These are phyloP conservation scores for Nidularia pulvinata DNA, from an alignment of 768 basidiomycete species.

Conservation along the genomic window DNA sequence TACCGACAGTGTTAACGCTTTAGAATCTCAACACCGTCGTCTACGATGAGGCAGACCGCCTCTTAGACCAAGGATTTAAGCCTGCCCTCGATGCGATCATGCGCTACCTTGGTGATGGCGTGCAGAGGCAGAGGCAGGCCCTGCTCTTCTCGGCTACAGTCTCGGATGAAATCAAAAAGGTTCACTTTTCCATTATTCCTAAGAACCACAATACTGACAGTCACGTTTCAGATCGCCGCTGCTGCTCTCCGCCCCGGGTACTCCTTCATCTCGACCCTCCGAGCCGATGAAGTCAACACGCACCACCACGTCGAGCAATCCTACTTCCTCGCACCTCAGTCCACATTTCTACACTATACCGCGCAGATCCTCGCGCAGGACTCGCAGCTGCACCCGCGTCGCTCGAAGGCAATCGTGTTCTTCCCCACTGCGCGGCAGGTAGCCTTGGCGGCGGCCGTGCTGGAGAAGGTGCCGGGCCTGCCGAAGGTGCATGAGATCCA, in stretches of 20 bases:
- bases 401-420: constrained; percentile 83
- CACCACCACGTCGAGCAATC: constrained; percentile 41
- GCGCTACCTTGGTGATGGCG: constrained; percentile 53
- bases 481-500: constrained; percentile 81
- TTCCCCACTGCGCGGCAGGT: constrained; percentile 85
- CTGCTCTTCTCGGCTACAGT: constrained; percentile 93
- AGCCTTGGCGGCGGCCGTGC: constrained; percentile 65
- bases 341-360: constrained; percentile 19
- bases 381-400: constrained; percentile 66
- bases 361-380: constrained; percentile 85
- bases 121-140: constrained; percentile 67
- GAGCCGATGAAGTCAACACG: constrained; percentile 63
- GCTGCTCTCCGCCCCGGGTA: constrained; percentile 72
- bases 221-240: constrained; percentile 58
- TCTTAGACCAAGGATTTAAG: constrained; percentile 92
- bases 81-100: constrained; percentile 80
- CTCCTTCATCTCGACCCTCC: constrained; percentile 82
- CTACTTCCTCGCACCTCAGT: too few species aligned
- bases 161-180: constrained; percentile 65
- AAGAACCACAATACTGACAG: constrained; percentile 72
- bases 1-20: too few species aligned
- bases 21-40: constrained; percentile 37
- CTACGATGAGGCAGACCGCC: constrained; percentile 90
- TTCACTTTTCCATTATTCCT: constrained; percentile 62
- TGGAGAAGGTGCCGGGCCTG: constrained; percentile 54